Conservation (phyloP, 108 stramenopile species). For the Cyclostephanos invisitatus region DNA sequence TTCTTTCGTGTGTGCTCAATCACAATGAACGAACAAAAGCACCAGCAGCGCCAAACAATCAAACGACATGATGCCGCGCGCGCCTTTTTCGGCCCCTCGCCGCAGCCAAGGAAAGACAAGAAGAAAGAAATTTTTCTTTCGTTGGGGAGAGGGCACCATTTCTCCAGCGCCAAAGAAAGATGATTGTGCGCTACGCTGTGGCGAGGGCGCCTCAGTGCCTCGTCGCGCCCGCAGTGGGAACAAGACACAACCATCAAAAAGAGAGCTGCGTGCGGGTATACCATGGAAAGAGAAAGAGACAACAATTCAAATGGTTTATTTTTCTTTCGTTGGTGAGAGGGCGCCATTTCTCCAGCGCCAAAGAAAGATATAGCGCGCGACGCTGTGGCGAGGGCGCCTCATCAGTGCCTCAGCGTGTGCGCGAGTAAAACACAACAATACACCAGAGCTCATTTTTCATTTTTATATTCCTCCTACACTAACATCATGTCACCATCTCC, state of each 20-base stretch:
- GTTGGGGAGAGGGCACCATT: too few relatives aligned
- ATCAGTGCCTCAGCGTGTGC: background rate
- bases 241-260: too few relatives aligned
- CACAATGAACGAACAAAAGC: background rate
- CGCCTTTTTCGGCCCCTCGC: too few relatives aligned
- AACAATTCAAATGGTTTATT: background rate
- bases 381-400: background rate
- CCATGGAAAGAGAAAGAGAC: background rate
- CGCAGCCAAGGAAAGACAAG: too few relatives aligned
- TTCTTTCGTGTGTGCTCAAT: too few relatives aligned
- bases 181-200: too few relatives aligned
- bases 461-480: background rate
- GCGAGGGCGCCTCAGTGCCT: too few relatives aligned
- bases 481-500: background rate
- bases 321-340: background rate
- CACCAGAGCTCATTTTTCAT: background rate
- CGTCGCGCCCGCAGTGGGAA: too few relatives aligned
- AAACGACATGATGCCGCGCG: background rate
- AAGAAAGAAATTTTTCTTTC: too few relatives aligned
- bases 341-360: background rate
- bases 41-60: constrained; percentile 2
- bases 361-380: background rate
- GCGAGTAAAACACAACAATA: background rate
- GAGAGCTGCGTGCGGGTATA: too few relatives aligned
- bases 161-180: too few relatives aligned